These are phyloP conservation scores for sunflower (Helianthus annuus) DNA, from an alignment of 129 eudicot species.

Conservation along the genomic window DNA sequence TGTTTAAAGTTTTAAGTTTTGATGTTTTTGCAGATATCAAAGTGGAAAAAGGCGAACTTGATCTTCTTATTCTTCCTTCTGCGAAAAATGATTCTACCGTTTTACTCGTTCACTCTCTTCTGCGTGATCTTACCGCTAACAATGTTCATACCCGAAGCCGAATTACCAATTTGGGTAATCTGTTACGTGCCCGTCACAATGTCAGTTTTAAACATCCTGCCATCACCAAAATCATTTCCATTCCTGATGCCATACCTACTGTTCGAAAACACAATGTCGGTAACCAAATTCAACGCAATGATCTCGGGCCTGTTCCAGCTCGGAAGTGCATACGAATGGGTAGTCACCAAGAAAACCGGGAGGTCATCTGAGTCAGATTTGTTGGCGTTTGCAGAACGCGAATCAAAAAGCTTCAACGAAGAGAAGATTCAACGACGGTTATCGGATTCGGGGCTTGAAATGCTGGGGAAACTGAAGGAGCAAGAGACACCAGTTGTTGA, in stretches of 20 bases:
- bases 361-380: conserved; percentile 76
- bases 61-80: conserved; percentile 52
- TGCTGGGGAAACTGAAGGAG: conserved; percentile 3
- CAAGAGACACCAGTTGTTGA: background rate
- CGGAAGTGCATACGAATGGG: conserved; percentile 88
- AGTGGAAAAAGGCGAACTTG: conserved; percentile 48
- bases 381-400: conserved; percentile 25
- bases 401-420: background rate
- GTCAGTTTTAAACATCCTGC: conserved; percentile 65
- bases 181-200: conserved; percentile 64
- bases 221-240: conserved; percentile 72
- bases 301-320: conserved; percentile 75
- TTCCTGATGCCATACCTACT: conserved; percentile 68
- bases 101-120: conserved; percentile 45
- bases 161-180: conserved; percentile 66
- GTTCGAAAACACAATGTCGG: conserved; percentile 84
- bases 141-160: conserved; percentile 62
- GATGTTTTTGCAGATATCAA: conserved; percentile 39
- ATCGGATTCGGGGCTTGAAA: conserved; percentile 7
- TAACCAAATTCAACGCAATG: conserved; percentile 77
- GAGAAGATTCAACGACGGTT: background rate
- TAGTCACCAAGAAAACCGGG: conserved; percentile 79
- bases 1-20: background rate
- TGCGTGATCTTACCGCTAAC: conserved; percentile 40
- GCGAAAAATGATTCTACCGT: conserved; percentile 51